A percentile compares a stretch with the other conserved stretches of the same genome.
These are phyloP conservation scores for Candida verbasci DNA, from an alignment of 805 yeast genomes.

Conservation along the genomic window DNA sequence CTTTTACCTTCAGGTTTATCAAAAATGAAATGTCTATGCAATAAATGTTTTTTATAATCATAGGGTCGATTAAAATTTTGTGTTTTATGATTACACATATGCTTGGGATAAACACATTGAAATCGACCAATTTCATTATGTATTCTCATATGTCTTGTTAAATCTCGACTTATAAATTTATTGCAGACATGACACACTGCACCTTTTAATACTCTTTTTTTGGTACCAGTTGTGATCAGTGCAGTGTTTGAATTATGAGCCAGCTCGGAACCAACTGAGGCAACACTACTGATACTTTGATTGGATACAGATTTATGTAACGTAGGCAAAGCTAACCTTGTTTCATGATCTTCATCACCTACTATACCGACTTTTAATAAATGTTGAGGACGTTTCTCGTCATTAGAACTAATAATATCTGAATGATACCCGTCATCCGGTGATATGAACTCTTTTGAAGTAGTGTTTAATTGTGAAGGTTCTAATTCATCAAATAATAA, in stretches of 20 bases:
- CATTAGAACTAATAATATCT: neutral
- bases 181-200: slow-evolving; percentile 37
- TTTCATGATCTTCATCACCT: slow-evolving; percentile 5
- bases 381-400: slow-evolving; percentile 1
- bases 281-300: slow-evolving; percentile 13
- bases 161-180: slow-evolving; percentile 37
- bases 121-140: slow-evolving; percentile 42
- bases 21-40: slow-evolving; percentile 39
- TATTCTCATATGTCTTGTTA: slow-evolving; percentile 39
- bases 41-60: slow-evolving; percentile 41
- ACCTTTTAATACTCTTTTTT: slow-evolving; percentile 30
- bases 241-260: slow-evolving; percentile 1
- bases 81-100: slow-evolving; percentile 37
- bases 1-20: slow-evolving; percentile 38
- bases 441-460: slow-evolving; percentile 2
- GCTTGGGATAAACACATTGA: slow-evolving; percentile 38
- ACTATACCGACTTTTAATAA: neutral
- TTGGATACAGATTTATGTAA: slow-evolving; percentile 13
- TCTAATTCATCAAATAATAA: slow-evolving; percentile 1
- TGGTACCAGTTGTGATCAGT: slow-evolving; percentile 10
- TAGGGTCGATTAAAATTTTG: slow-evolving; percentile 42
- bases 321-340: slow-evolving; percentile 8
- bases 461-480: slow-evolving; percentile 1
- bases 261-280: slow-evolving; percentile 10
- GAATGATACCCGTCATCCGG: slow-evolving; percentile 3